Percentiles rank a stretch among this genome's conserved stretches.
phyloP scores from a whole-genome alignment of 495 filamentous ascomycete genomes.

The Lindgomyces ingoldianus region DNA sequence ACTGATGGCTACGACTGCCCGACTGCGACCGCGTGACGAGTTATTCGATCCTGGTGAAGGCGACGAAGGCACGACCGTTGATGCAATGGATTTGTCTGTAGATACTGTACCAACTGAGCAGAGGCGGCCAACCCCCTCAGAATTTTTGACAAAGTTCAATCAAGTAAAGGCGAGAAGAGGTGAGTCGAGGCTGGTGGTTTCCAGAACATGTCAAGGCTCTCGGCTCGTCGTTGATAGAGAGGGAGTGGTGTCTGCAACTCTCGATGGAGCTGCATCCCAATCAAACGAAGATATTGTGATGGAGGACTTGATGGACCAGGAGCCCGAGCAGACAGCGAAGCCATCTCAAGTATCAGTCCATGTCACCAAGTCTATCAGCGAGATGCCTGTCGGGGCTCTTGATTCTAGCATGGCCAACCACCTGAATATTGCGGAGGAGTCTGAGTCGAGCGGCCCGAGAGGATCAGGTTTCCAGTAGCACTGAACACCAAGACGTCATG shows the following conservation, averaged over 20 bases:
- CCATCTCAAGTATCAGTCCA: neutral
- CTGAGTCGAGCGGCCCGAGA: too few relatives aligned
- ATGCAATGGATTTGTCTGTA: neutral
- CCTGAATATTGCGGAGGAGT: too few relatives aligned
- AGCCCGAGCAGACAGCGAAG: neutral
- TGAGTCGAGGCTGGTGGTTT: slow-evolving; percentile 5
- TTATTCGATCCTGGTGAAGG: neutral
- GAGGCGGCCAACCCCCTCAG: neutral
- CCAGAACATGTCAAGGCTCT: neutral
- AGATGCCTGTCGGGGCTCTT: too few relatives aligned
- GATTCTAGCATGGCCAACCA: too few relatives aligned
- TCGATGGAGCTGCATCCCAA: neutral
- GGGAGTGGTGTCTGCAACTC: neutral
- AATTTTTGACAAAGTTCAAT: slow-evolving; percentile 20
- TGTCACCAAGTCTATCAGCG: neutral
- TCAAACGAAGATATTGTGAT: neutral
- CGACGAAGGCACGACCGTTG: neutral
- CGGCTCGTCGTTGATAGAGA: neutral
- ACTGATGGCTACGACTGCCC: slow-evolving; percentile 45
- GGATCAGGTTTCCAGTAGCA: too few relatives aligned
- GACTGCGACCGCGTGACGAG: slow-evolving; percentile 36
- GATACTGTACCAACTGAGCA: neutral
- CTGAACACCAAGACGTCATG: too few relatives aligned
- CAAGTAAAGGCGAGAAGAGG: slow-evolving; percentile 21
- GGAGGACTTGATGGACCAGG: neutral